phyloP scores from a whole-genome alignment of 139 green algal species.

The Haematococcus lacustris region DNA sequence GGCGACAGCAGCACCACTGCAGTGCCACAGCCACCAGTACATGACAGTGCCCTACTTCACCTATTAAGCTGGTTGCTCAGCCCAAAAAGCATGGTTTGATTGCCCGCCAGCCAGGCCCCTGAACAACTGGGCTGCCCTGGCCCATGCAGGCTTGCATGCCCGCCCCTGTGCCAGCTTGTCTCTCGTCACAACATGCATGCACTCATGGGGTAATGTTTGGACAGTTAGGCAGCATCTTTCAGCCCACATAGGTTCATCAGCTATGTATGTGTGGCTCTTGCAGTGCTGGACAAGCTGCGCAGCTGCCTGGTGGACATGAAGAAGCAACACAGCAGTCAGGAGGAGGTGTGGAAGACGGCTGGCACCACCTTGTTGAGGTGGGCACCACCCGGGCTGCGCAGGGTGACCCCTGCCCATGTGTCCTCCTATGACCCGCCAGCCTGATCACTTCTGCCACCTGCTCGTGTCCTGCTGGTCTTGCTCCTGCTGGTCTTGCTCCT shows the following conservation, averaged over 20 bases:
- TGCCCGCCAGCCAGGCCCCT: no score
- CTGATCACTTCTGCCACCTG: no score
- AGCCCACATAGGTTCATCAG: not conserved
- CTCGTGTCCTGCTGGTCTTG: no score
- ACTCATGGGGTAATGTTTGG: not conserved
- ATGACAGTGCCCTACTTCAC: no score
- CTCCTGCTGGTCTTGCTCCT: no score
- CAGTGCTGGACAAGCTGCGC: slow-evolving; percentile 42
- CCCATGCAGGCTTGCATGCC: not conserved
- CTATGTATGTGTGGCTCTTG: not conserved
- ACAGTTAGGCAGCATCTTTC: not conserved
- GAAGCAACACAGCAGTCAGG: slow-evolving; percentile 53
- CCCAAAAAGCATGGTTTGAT: no score
- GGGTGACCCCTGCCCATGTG: no score
- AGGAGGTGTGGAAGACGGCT: slow-evolving; percentile 51
- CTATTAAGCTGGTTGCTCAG: no score
- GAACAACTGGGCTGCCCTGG: no score
- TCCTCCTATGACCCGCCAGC: no score
- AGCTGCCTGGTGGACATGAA: slow-evolving; percentile 77
- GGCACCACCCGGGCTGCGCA: no score
- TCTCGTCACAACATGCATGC: not conserved
- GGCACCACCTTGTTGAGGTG: slow-evolving; percentile 52
- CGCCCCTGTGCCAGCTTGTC: not conserved
- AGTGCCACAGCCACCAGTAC: not conserved
- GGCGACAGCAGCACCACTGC: not conserved